Base-by-base conservation (phyloP, 306 rosid genomes). In the Inga leiocalycina region DNA sequence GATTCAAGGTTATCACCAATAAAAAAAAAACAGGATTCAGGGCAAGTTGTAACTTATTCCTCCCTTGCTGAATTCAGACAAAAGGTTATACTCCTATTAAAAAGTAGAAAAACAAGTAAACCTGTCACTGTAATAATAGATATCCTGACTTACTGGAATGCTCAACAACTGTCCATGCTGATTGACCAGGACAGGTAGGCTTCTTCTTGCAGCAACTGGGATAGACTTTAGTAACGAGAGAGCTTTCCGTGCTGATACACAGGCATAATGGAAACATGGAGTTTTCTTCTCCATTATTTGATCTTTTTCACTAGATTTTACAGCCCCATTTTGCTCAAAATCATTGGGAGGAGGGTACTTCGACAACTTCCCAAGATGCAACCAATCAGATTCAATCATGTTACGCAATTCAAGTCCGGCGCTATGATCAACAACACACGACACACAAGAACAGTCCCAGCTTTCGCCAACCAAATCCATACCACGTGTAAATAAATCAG, bases 381-480 rank as follows among this genome's bases (percentile, higher is more conserved):
- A 79, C 99, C 99, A 96, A 78, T 96, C 98, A 45, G 90, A 86
- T 88, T 96, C 98, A 77, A 68, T 69, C 99, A 96, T 87, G 87
- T 83, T 90, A 15, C 97, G 97, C 83, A 94, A 88, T 77, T 85
- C 75, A 64, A 71, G 87, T 73, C 19, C 84, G 68, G 48, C 34
- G 77, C 85, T 76, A 62, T 73, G 75, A 66, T 78, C 83, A 78
- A 81, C 62, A 82, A 81, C 62, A 82, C 93, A 89, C 62, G 87
- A 76, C 69, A 80, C 62, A 85, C 89, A 85, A 71, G 52, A 85
- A 75, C 44, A 76, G 70, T 39, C 30, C 81, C 49, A 48, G 61
- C 20, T 41, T 73, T 87, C 75, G 64, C 48, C 80, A 61, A 76
- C 84, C 77, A 77, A 84, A 75, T 82, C 79, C 49, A 77, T 61